A percentile compares a stretch with the other conserved stretches of the same genome.
Conservation (phyloP, 2,329 filamentous ascomycete species). For the Paecilomyces fulvus region DNA sequence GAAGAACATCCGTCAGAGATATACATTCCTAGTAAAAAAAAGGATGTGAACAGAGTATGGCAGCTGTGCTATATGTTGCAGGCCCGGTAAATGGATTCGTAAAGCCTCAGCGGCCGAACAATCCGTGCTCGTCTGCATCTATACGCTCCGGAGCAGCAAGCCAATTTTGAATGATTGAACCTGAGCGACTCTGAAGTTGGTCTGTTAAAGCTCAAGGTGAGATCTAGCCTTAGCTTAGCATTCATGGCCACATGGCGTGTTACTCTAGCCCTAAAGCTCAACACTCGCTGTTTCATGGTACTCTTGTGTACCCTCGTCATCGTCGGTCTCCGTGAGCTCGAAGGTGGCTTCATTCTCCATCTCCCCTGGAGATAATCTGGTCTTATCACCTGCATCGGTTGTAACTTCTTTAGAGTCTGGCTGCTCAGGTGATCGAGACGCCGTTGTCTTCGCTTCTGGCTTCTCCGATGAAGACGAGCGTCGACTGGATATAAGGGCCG, state of each 20-base stretch:
- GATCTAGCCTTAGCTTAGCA: too few species aligned
- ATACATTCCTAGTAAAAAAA: neutral
- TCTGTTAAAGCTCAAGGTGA: too few species aligned
- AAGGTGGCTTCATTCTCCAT: conserved; percentile 1
- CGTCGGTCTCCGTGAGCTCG: neutral
- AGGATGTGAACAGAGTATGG: neutral
- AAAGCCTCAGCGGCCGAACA: too few species aligned
- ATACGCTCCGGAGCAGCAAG: too few species aligned
- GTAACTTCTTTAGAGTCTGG: neutral
- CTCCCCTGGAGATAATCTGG: neutral
- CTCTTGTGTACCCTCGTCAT: conserved; percentile 10
- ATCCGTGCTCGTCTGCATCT: too few species aligned
- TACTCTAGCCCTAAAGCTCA: conserved; percentile 25
- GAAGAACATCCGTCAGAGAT: neutral
- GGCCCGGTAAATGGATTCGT: neutral
- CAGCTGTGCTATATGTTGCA: neutral
- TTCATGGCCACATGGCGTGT: too few species aligned
- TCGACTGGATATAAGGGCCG: conserved; percentile 1
- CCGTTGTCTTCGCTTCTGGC: neutral
- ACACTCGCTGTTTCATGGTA: conserved; percentile 28
- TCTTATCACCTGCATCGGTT: neutral
- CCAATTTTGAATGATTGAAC: too few species aligned
- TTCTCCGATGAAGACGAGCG: neutral
- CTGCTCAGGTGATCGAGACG: neutral
- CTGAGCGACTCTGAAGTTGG: too few species aligned